A percentile compares a stretch with the other conserved stretches of the same genome.
phyloP scores from a whole-genome alignment of 2,329 filamentous ascomycete genomes.

The Claviceps africana region DNA sequence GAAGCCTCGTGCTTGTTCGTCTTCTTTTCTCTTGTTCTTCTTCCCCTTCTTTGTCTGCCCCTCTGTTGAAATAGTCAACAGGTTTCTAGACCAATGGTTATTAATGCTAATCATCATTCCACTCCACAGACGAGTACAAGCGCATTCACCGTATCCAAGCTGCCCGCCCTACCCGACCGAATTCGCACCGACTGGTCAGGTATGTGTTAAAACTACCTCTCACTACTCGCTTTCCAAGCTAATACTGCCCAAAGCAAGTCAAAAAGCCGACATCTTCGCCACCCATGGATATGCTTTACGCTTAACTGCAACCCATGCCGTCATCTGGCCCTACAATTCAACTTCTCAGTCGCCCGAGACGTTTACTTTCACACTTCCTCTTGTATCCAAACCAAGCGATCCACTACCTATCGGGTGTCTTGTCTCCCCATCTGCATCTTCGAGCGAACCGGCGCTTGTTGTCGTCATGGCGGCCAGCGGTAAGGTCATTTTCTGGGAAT shows the following conservation, averaged over 20 bases:
- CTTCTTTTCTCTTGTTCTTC: background rate
- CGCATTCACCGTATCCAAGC: conserved; percentile 72
- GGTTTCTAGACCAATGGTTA: background rate
- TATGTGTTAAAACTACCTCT: conserved; percentile 30
- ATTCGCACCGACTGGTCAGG: conserved; percentile 53
- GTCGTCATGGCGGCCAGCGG: conserved; percentile 74
- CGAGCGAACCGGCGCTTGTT: conserved; percentile 73
- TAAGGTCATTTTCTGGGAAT: conserved; percentile 89
- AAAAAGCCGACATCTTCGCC: conserved; percentile 52
- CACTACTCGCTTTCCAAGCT: background rate
- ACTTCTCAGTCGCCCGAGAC: conserved; percentile 57
- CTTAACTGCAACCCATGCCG: conserved; percentile 66
- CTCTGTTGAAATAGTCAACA: background rate
- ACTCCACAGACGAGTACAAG: conserved; percentile 60
- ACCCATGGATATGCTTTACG: conserved; percentile 62
- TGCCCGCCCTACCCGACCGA: conserved; percentile 68
- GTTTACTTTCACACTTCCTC: conserved; percentile 66
- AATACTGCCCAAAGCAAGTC: conserved; percentile 31
- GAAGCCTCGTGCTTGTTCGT: conserved; percentile 48
- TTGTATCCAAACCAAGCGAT: conserved; percentile 53
- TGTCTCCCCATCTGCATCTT: conserved; percentile 62
- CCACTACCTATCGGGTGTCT: conserved; percentile 71
- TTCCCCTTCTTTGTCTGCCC: conserved; percentile 12
- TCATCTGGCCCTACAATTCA: conserved; percentile 82
- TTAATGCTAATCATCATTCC: conserved; percentile 1